Percentiles rank a stretch among this genome's conserved stretches.
phyloP scores from a whole-genome alignment of 129 eudicot genomes.

The Tagetes erecta region DNA sequence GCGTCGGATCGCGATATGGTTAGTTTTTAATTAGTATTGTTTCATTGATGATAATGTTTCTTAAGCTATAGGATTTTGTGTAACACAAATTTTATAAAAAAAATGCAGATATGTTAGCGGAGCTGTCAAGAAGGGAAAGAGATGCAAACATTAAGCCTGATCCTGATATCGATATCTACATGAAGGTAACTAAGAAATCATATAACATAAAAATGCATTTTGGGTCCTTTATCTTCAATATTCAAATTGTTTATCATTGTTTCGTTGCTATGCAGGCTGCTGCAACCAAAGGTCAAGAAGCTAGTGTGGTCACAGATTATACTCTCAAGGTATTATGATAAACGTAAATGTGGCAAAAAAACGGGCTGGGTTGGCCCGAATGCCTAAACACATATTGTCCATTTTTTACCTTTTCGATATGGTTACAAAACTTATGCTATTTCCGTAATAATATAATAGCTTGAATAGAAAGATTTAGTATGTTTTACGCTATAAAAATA shows the following conservation, averaged over 20 bases:
- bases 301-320: conserved; percentile 72
- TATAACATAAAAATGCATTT: not conserved
- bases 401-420: not conserved
- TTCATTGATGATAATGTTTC: not conserved
- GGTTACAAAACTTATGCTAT: not conserved
- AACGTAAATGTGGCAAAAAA: not conserved
- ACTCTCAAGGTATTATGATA: conserved; percentile 54
- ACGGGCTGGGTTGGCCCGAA: not conserved
- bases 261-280: conserved; percentile 51
- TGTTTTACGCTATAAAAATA: not conserved
- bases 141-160: conserved; percentile 79
- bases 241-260: not conserved
- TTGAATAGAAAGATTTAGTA: not conserved
- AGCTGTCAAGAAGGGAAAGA: conserved; percentile 34
- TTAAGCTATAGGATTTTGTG: not conserved
- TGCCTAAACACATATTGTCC: not conserved
- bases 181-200: conserved; percentile 54
- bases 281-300: conserved; percentile 64
- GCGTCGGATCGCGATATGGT: conserved; percentile 65
- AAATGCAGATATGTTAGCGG: conserved; percentile 28
- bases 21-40: conserved; percentile 18
- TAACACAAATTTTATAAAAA: not conserved
- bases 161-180: conserved; percentile 76
- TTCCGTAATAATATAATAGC: not conserved
- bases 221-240: not conserved